A percentile compares a stretch with the other conserved stretches of the same genome.
phyloP scores from a whole-genome alignment of 768 basidiomycete species.

The Boletus eberwhitei region DNA sequence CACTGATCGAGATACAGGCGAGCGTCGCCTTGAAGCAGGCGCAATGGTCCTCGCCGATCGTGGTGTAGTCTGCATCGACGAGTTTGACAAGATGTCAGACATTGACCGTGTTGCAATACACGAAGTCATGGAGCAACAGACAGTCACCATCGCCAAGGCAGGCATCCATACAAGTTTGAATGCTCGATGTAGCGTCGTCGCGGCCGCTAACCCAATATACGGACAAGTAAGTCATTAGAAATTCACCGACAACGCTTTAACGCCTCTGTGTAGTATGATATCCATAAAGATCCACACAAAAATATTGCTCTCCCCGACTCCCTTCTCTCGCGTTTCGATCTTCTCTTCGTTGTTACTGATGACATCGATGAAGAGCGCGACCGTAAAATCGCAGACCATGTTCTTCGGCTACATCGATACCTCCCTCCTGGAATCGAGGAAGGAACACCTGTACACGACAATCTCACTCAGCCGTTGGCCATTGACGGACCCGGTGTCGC shows the following conservation, averaged over 20 bases:
- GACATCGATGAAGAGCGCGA: constrained; percentile 95
- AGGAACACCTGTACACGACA: constrained; percentile 88
- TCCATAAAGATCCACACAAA: constrained; percentile 98
- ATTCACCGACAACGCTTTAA: constrained; percentile 6
- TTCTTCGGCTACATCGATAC: constrained; percentile 95
- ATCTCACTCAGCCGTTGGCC: constrained; percentile 80
- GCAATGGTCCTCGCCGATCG: constrained; percentile 99
- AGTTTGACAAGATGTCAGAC: constrained; percentile 99
- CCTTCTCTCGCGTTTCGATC: constrained; percentile 95
- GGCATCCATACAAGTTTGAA: constrained; percentile 98
- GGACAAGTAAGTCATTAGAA: constrained; percentile 66
- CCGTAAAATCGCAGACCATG: constrained; percentile 94
- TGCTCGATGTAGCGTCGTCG: constrained; percentile 95
- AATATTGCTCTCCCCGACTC: constrained; percentile 99
- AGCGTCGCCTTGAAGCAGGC: constrained; percentile 93
- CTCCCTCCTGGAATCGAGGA: constrained; percentile 95
- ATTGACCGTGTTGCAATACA: constrained; percentile 98
- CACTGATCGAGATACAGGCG: constrained; percentile 96
- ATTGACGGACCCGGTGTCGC: constrained; percentile 68
- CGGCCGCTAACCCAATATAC: constrained; percentile 98
- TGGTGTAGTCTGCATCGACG: constrained; percentile 98
- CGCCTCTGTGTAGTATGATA: constrained; percentile 74
- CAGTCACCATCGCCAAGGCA: constrained; percentile 98
- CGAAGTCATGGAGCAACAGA: constrained; percentile 99
- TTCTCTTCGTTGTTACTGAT: constrained; percentile 97